Evolutionary conservation across 352 stramenopile genomes (phyloP), one percentile per base, ranked within the genome.

Genomic region (Globisporangium echinulatum): DNA sequence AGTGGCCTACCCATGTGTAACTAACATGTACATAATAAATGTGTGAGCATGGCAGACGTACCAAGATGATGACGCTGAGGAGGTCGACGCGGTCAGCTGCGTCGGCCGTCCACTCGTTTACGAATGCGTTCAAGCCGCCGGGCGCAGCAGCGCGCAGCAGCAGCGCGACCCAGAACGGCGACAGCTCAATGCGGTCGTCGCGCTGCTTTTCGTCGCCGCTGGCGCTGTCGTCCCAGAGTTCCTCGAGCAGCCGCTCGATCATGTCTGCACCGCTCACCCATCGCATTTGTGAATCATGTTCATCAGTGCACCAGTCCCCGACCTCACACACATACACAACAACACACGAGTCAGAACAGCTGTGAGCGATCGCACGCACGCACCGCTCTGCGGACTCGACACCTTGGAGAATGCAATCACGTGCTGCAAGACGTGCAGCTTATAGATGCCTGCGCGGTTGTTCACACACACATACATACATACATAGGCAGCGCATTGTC

Each of bases 41-140:
- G 25, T 33, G 25, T 33, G 25, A 33, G 25, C 25, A 33, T 33
- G 25, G 25, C 19, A 4, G 14, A 7, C 50, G 25, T 72, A 85
- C 74, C 68, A 79, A 68, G 43, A 84, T 65, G 40, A 82, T 82
- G 56, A 57, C 69, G 64, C 74, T 84, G 14, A 86, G 43, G 55
- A 65, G 46, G 46, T 75, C 64, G 13, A 63, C 65, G 38, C 49
- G 47, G 43, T 82, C 72, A 46, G 49, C 25, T 3, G 61, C 46
- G 40, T 65, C 57, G 17, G 54, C 49, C 14, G 54, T 47, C 25
- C 49, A 49, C 37, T 56, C 42, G 37, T 51, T 59, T 50, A 65
- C 60, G 64, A 81, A 75, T 4, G 40, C 51, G 56, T 49, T 42
- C n/a, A 81, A 58, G 54, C 51, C 46, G 36, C 46, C 50, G 56